Evolutionary conservation across 2,329 filamentous ascomycete species (phyloP).

Genomic region (Nothopassalora personata): DNA sequence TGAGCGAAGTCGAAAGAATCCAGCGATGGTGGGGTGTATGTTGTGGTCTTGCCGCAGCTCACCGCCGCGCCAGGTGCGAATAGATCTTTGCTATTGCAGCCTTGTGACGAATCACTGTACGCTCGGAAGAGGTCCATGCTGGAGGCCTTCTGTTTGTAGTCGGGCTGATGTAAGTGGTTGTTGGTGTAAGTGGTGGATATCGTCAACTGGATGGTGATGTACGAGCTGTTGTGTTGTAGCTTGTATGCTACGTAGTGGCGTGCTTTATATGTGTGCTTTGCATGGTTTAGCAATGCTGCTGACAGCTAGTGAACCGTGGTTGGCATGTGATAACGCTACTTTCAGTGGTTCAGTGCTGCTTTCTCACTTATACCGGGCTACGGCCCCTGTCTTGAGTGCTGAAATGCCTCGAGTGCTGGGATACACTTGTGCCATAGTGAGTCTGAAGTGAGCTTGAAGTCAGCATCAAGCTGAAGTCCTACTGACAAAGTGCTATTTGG

Average conservation of each 20-base stretch:
- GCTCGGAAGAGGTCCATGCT: constrained; percentile 10
- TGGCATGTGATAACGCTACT: background rate
- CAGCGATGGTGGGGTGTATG: background rate
- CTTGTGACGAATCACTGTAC: constrained; percentile 7
- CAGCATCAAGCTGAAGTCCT: background rate
- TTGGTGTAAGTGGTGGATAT: background rate
- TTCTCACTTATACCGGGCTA: background rate
- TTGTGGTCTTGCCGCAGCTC: background rate
- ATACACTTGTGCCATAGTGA: background rate
- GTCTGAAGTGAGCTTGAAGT: background rate
- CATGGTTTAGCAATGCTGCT: no score
- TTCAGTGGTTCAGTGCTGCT: background rate
- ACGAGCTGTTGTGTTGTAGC: background rate
- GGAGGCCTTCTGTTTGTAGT: background rate
- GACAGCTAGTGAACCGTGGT: no score
- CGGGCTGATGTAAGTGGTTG: background rate
- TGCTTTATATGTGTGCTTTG: no score
- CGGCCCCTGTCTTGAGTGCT: background rate
- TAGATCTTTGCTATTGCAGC: constrained; percentile 2
- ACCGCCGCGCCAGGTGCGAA: constrained; percentile 6
- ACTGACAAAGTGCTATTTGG: background rate
- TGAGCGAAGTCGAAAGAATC: background rate
- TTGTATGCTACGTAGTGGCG: background rate
- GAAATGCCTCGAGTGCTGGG: background rate
- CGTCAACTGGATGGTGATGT: background rate